Base-by-base conservation (phyloP, 805 yeast species). In the Metschnikowia similis region DNA sequence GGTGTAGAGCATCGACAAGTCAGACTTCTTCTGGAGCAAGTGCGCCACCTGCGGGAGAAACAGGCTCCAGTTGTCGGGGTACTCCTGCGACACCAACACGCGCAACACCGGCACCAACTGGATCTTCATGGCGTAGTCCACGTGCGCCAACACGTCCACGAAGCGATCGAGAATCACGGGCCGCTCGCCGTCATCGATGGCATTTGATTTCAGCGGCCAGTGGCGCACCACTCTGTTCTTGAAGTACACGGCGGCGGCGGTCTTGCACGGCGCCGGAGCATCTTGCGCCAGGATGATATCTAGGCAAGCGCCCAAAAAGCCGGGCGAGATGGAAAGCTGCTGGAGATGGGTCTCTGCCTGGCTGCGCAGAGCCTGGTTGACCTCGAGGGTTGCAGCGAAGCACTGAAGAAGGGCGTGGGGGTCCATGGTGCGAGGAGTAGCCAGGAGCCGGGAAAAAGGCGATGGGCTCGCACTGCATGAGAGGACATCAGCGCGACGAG, bases 241-340 rank as follows among this genome's bases (percentile, higher is more conserved):
- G 66, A 89, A 81, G 66, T 82, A 89, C 4, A 92, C 83, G 0
- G 94, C 90, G 2, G 95, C 85, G 10, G 95, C 87, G 44, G 81
- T 71, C 57, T 83, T 79, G 45, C 86, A 75, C 26, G 74, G 79
- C 2, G 53, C 51, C 35, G 53, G 53, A 53, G 56, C 49, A 14
- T 76, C 80, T 6, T 68, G 67, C 17, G 81, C 78, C 14, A 77
- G 64, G 16, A 89, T 75, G 46, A 90, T 84, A 62, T 88, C 92
- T 42, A 92, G 70, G 65, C 96, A 87, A 1, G 92, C 91, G 5
- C 86, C 86, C 36, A 89, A 69, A 62, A 91, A 91, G 5, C 96
- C 96, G 1, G 87, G 81, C 3, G 76, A 65, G 29, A 62, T 59
- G 44, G 84, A 80, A 7, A 84, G 82, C 58, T 75, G 74, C 50